Conservation (phyloP, 257 asterid species). For the Ilex aquifolium region DNA sequence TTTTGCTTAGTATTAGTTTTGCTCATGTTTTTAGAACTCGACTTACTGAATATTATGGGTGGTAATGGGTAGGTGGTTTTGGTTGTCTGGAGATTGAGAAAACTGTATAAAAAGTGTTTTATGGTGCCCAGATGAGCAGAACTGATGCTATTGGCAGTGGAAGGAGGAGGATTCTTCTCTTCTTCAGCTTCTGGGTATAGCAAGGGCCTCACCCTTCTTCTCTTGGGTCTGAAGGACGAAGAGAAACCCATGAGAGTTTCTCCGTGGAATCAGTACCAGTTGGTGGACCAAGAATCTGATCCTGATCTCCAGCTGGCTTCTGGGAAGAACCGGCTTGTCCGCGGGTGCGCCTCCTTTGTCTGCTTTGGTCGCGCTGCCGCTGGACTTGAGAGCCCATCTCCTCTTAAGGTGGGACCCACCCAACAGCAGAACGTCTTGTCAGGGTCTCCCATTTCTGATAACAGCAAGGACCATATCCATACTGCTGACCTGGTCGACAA, state of each 20-base stretch:
- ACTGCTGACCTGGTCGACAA: constrained; percentile 27
- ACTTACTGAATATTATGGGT: not conserved
- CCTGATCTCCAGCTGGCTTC: constrained; percentile 93
- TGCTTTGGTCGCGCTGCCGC: constrained; percentile 79
- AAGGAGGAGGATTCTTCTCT: constrained; percentile 99
- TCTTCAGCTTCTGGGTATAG: constrained; percentile 97
- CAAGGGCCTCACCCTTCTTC: constrained; percentile 83
- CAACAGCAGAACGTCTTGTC: constrained; percentile 50
- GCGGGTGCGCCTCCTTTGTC: constrained; percentile 75
- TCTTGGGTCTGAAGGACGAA: constrained; percentile 78
- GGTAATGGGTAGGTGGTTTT: constrained; percentile 16
- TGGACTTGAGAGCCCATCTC: constrained; percentile 68
- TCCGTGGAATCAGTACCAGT: constrained; percentile 97
- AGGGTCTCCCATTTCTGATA: constrained; percentile 31
- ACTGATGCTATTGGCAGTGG: constrained; percentile 95
- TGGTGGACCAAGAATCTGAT: constrained; percentile 84
- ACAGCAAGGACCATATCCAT: constrained; percentile 26
- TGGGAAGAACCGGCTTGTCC: constrained; percentile 55
- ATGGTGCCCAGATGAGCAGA: constrained; percentile 72
- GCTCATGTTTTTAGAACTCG: too few species aligned
- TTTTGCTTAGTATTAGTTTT: too few species aligned
- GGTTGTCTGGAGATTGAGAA: constrained; percentile 5
- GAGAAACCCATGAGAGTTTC: constrained; percentile 96
- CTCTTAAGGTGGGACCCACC: constrained; percentile 63
- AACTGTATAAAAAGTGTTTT: constrained; percentile 13